Conservation (phyloP, 805 yeast genomes). For the Diddensiella transvaalensis region DNA sequence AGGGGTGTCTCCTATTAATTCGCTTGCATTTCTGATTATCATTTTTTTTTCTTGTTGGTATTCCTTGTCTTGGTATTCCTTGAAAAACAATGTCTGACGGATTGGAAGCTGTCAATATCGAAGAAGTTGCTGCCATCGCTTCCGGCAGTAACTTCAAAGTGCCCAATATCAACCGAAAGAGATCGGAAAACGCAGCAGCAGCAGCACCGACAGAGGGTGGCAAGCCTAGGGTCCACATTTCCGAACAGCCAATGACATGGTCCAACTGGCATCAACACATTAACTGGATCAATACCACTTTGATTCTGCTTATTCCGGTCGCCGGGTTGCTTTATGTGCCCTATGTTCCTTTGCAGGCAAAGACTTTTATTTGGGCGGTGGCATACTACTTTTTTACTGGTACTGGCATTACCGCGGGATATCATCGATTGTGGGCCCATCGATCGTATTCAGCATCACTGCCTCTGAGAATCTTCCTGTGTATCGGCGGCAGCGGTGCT, state of each 20-base stretch:
- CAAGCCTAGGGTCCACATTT: slow-evolving; percentile 44
- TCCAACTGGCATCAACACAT: slow-evolving; percentile 68
- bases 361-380: slow-evolving; percentile 53
- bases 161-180: slow-evolving; percentile 29
- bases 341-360: slow-evolving; percentile 42
- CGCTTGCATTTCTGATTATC: not conserved
- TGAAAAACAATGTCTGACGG: slow-evolving; percentile 15
- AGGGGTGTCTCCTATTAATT: not conserved
- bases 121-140: slow-evolving; percentile 35
- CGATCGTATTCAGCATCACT: slow-evolving; percentile 48
- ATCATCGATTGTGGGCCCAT: slow-evolving; percentile 76
- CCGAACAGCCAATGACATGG: slow-evolving; percentile 74
- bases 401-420: slow-evolving; percentile 75
- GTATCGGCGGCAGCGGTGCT: slow-evolving; percentile 64
- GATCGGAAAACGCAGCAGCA: slow-evolving; percentile 9
- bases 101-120: slow-evolving; percentile 29
- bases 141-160: slow-evolving; percentile 30
- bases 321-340: slow-evolving; percentile 43
- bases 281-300: slow-evolving; percentile 66
- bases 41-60: not conserved
- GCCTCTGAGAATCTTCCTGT: slow-evolving; percentile 46
- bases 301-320: slow-evolving; percentile 56
- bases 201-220: slow-evolving; percentile 15
- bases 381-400: slow-evolving; percentile 58
- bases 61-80: not conserved